phyloP scores from a whole-genome alignment of 768 basidiomycete genomes.

The Fistulinella prunicolor region DNA sequence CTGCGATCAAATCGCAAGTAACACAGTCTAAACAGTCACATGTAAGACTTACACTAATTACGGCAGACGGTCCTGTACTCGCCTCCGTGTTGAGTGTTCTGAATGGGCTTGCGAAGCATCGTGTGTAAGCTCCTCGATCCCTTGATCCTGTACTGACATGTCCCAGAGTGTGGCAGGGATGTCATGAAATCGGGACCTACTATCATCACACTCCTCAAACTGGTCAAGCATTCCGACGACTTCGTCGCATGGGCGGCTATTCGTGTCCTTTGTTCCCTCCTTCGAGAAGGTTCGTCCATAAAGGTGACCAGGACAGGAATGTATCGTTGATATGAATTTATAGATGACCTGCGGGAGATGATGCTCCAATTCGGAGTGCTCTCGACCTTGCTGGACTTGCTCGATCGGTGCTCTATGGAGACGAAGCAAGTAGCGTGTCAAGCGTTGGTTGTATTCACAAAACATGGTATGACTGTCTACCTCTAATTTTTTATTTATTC shows the following conservation, averaged over 20 bases:
- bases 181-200: conserved; percentile 5
- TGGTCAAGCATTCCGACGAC: conserved; percentile 24
- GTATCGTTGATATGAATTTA: neutral
- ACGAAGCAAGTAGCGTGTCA: conserved; percentile 13
- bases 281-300: conserved; percentile 18
- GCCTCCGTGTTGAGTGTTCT: conserved; percentile 24
- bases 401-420: conserved; percentile 19
- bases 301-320: neutral
- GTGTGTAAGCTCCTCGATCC: conserved; percentile 1
- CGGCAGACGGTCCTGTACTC: conserved; percentile 16
- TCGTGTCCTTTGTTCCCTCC: conserved; percentile 23
- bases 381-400: conserved; percentile 16
- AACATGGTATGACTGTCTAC: conserved; percentile 14
- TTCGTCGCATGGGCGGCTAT: conserved; percentile 29
- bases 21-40: neutral
- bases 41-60: neutral
- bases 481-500: neutral
- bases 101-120: conserved; percentile 11
- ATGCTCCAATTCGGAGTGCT: conserved; percentile 18
- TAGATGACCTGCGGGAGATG: conserved; percentile 20
- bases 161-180: conserved; percentile 5
- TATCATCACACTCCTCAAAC: conserved; percentile 16
- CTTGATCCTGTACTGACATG: neutral
- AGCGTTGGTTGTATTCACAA: conserved; percentile 15
- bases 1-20: conserved; percentile 18